phyloP scores from a whole-genome alignment of 345 rosid genomes.

The Hibiscus tridactylites region DNA sequence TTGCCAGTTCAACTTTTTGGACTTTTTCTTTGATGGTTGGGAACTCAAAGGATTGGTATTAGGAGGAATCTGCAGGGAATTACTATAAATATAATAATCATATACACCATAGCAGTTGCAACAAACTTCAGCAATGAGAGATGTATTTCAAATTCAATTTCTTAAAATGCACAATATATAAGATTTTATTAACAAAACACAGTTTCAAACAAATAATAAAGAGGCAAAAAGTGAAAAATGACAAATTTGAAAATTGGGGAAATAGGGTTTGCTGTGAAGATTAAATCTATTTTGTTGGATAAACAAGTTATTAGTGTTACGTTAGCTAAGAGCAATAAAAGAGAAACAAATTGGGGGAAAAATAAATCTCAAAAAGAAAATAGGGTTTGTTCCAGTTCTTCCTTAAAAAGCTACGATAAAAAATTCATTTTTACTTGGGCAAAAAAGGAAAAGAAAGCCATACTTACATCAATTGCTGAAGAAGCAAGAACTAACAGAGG shows the following conservation, averaged over 20 bases:
- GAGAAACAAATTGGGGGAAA: no score
- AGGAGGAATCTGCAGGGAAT: conserved; percentile 32
- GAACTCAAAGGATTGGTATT: conserved; percentile 15
- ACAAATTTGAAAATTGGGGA: not conserved
- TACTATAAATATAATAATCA: not conserved
- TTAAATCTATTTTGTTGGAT: no score
- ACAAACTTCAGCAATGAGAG: no score
- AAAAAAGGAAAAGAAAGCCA: not conserved
- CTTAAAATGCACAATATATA: not conserved
- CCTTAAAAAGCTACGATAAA: not conserved
- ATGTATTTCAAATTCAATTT: no score
- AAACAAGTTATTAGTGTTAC: no score
- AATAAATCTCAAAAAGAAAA: not conserved
- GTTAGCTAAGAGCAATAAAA: no score
- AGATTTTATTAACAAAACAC: not conserved
- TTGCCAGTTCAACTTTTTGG: conserved; percentile 57
- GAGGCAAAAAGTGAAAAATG: not conserved
- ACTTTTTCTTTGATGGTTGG: conserved; percentile 58
- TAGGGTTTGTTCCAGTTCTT: not conserved
- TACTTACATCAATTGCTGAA: not conserved
- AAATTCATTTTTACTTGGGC: not conserved
- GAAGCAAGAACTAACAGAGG: not conserved
- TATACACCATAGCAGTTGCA: no score
- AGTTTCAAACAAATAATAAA: not conserved
- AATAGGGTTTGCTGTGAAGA: not conserved